phyloP scores from a whole-genome alignment of 192 early-diverging fungal species.

The Geosiphon pyriformis region DNA sequence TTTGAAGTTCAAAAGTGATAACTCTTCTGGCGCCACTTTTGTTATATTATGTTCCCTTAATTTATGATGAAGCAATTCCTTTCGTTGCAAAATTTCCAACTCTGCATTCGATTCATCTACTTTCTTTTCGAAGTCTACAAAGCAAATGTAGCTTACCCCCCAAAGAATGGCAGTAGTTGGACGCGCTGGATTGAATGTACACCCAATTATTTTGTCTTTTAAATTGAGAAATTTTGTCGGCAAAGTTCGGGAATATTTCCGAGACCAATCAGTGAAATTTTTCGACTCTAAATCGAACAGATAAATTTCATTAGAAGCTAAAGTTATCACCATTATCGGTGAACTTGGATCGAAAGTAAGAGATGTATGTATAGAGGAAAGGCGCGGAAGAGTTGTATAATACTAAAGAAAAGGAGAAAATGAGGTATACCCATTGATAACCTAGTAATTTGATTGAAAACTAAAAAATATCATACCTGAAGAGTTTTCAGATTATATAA shows the following conservation, averaged over 20 bases:
- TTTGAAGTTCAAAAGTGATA: slow-evolving; percentile 55
- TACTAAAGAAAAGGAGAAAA: slow-evolving; percentile 37
- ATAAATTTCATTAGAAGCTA: slow-evolving; percentile 68
- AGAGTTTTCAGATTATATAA: slow-evolving; percentile 69
- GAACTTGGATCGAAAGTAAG: slow-evolving; percentile 60
- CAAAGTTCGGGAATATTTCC: slow-evolving; percentile 57
- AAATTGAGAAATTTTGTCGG: slow-evolving; percentile 59
- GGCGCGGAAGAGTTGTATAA: slow-evolving; percentile 59
- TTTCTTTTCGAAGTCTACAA: slow-evolving; percentile 63
- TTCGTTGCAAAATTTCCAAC: slow-evolving; percentile 32
- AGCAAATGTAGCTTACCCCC: slow-evolving; percentile 64
- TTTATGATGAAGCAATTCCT: slow-evolving; percentile 45
- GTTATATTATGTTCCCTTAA: slow-evolving; percentile 33
- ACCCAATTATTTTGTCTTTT: slow-evolving; percentile 68
- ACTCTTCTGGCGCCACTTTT: slow-evolving; percentile 39
- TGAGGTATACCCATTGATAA: neutral
- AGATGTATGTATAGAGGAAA: slow-evolving; percentile 55
- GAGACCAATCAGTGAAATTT: slow-evolving; percentile 80
- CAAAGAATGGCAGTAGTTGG: slow-evolving; percentile 62
- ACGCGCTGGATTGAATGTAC: slow-evolving; percentile 61
- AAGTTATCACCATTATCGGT: slow-evolving; percentile 54
- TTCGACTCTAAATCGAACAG: slow-evolving; percentile 66
- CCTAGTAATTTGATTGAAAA: slow-evolving; percentile 2
- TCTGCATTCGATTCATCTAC: slow-evolving; percentile 47
- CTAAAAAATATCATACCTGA: slow-evolving; percentile 44